Conservation (phyloP, 83 land plant species). For the Isoetes engelmannii region DNA sequence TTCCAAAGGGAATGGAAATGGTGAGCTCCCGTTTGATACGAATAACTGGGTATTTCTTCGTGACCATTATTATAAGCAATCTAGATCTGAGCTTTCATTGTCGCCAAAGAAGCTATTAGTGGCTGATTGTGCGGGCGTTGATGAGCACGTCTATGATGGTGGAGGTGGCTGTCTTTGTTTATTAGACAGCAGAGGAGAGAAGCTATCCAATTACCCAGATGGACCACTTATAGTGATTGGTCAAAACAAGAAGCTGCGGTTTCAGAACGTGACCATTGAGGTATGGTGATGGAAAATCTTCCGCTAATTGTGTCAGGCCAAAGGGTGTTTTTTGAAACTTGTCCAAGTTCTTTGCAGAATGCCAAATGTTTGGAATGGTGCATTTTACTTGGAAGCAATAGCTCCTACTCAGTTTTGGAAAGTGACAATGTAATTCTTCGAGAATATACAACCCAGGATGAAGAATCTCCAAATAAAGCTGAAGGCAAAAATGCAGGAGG, state of each 20-base stretch:
- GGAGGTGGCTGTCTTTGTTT: constrained; percentile 55
- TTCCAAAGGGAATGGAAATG: constrained; percentile 34
- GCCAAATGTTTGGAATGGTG: constrained; percentile 76
- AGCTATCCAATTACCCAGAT: constrained; percentile 29
- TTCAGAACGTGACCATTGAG: constrained; percentile 72
- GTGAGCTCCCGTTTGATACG: constrained; percentile 32
- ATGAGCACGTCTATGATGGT: constrained; percentile 81
- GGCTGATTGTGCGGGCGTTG: constrained; percentile 64
- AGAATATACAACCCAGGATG: constrained; percentile 10
- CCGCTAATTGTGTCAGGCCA: neutral
- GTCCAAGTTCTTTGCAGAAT: constrained; percentile 39
- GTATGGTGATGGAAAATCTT: constrained; percentile 25
- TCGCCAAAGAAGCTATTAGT: constrained; percentile 72
- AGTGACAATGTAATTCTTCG: constrained; percentile 50
- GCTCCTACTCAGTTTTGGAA: constrained; percentile 67
- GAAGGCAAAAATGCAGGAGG: constrained; percentile 12
- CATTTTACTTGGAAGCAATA: constrained; percentile 57
- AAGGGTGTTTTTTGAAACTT: neutral
- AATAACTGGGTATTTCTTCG: constrained; percentile 56
- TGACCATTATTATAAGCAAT: constrained; percentile 45
- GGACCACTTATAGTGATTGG: constrained; percentile 75
- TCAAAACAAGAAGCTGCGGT: constrained; percentile 59
- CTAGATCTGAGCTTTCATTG: constrained; percentile 37
- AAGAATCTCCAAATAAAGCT: constrained; percentile 14
- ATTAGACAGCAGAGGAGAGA: constrained; percentile 41